Conservation (phyloP, 805 yeast species). For the Schwanniomyces pseudopolymorphus region DNA sequence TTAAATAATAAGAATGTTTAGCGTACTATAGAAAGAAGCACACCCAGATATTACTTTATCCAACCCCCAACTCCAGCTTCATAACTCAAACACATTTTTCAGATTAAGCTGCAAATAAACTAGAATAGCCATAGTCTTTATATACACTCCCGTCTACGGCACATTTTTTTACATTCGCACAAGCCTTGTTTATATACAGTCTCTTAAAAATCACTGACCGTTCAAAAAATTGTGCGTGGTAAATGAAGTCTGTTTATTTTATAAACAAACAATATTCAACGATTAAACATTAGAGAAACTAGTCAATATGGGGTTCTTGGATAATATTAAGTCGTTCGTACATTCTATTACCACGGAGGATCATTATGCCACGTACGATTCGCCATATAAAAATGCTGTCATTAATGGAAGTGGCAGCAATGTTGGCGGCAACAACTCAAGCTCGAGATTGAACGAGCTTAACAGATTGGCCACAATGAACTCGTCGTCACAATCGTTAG, state of each 20-base stretch:
- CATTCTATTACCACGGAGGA: constrained; percentile 58
- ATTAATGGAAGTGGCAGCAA: constrained; percentile 10
- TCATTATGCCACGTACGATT: constrained; percentile 57
- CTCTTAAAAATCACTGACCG: background rate
- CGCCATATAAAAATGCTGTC: constrained; percentile 27
- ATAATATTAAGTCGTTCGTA: constrained; percentile 37
- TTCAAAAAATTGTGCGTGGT: background rate
- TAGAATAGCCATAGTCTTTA: too few species aligned
- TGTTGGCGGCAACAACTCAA: constrained; percentile 20
- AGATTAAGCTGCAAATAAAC: too few species aligned
- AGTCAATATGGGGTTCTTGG: constrained; percentile 35
- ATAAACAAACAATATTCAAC: background rate
- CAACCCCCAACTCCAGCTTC: too few species aligned
- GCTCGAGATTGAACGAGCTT: constrained; percentile 38
- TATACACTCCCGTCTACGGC: too few species aligned
- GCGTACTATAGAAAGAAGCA: too few species aligned
- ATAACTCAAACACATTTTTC: too few species aligned
- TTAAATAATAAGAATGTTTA: background rate
- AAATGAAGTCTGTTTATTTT: background rate
- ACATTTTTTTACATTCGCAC: too few species aligned
- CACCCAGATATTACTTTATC: too few species aligned
- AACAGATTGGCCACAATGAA: constrained; percentile 22
- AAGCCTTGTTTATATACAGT: background rate
- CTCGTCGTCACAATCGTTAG: constrained; percentile 29
- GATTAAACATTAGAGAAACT: background rate